Evolutionary conservation across 2,329 filamentous ascomycete genomes (phyloP), one percentile per base, ranked within the genome.

Genomic region (Fusarium goolgardi): DNA sequence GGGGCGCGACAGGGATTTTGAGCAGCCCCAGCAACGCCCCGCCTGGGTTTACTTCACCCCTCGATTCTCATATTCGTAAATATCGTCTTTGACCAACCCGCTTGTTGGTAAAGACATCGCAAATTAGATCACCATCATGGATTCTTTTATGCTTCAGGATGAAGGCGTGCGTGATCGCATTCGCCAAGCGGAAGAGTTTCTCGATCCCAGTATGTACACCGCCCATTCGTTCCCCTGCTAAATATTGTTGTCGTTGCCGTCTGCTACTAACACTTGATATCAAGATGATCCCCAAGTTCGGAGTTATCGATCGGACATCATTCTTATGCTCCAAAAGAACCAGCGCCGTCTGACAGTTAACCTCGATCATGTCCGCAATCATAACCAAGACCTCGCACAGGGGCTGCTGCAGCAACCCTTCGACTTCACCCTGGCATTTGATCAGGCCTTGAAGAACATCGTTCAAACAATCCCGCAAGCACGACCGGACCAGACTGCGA

Each of bases 231-330:
- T 16, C 27, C 47, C 25, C 32, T 16, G 9, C 25, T 34, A 39
- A 40, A 40, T 16, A 21, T 53, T 31, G 21, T 34, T 25, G n/a
- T n/a, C 12, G 12, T 39, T 39, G 7, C 11, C 43, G 32, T 54
- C 16, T 44, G 25, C 52, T 18, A 21, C 62, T 71, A 57, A 72
- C 60, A 12, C 53, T 49, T 40, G 25, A 35, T 6, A 18, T 55
- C 55, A 63, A 86, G 84, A 83, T 75, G 83, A 86, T 75, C 81
- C 82, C 39, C 83, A 84, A 78, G 83, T 80, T 34, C 82, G 86
- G 73, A 96, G 93, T 79, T 97, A 97, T 81, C 89, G 94, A 76
- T 90, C 94, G 65, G 94, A 97, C 75, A 97, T 98, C 75, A 89
- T 96, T 67, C 77, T 89, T 71, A 91, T 91, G 89, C 82, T 91